Base-by-base conservation (phyloP, 495 filamentous ascomycete genomes). In the Cercophora scortea region DNA sequence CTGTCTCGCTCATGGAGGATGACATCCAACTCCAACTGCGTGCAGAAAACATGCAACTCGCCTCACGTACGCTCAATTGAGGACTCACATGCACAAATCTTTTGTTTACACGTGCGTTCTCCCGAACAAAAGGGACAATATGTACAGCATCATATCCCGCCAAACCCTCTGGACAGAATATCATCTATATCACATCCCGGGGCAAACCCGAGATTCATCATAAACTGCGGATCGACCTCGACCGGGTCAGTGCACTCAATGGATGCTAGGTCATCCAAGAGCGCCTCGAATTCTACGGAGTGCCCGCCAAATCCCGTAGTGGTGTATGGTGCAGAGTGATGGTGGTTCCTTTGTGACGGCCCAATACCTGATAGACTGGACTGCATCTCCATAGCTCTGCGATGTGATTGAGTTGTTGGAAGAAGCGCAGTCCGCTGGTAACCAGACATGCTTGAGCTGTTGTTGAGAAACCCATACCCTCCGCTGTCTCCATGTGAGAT, bases 181-280 rank as follows among this genome's bases (percentile, higher is more conserved):
- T 70, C 67, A 3, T 54, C 44, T 6, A 67, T 50, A 36, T 68
- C 61, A 15, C 63, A 65, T 0, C 60, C 65, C 1, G 67, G 67
- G 7, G 79, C 67, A 60, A 83, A 82, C 1, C 81, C 81, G 32
- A 85, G 78, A 52, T 85, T 82, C 54, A 75, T 74, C 54, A 85
- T 69, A 39, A 69, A 62, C 50, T 67, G 59, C 5, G 64, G 42
- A 36, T 68, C 61, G 10, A 59, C 54, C 18, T 65, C 76, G 1
- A 76, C 70, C 70, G 76, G 76, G 54, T 83, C 79, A 8, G 75
- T 78, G 18, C 77, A 78, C 55, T 86, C 82, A 9, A 83, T 72
- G 45, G 79, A 76, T n/a, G 78, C 78, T 4, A 86, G 69, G 42
- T 86, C 81, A 58, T 82, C 78, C 58, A 84, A 75, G 35, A 84